Evolutionary conservation across 1,284 basidiomycete species (phyloP), one percentile per base, ranked within the genome.

Genomic region (Apiotrichum akiyoshidainum): DNA sequence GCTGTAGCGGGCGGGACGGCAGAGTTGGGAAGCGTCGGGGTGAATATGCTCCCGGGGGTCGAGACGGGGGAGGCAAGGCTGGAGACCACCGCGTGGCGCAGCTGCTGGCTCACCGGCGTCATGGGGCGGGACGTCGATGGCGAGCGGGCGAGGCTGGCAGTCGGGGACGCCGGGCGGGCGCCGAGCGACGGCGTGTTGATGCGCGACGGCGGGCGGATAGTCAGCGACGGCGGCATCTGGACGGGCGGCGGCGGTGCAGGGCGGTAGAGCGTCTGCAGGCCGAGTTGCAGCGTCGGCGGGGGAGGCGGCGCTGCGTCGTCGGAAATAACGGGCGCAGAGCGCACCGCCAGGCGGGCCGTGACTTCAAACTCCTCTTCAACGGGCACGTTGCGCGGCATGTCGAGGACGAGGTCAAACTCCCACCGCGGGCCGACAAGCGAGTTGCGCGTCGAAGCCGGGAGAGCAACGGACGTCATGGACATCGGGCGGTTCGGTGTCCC

Each of bases 391-490:
- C 65, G 58, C 14, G 57, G 54, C 11, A 55, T 57, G 1, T 57
- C 58, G 4, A 73, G 37, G 6, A 58, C 62, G 5, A 75, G 61
- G 59, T 75, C 74, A 46, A 61, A 71, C 54, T 75, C 72, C 70
- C 69, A 74, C 11, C 46, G 19, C 16, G 55, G 44, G 12, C 40
- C 33, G 22, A 46, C 19, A 35, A 52, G 31, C 41, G 51, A 52
- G 33, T 44, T 52, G 31, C 44, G 52, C 44, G 52, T 26, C 26
- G 51, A 52, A 6, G 21, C 51, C 1, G 31, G 10, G n/a, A 8
- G 19, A 10, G 19, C 22, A 8, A 21, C 13, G 34, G 26, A 31
- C 26, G 46, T 26, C 22, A 53, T 44, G 41, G 46, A 52, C 45
- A 53, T 19, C 8, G 40, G 51, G 11, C 51, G 31, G 46, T 45